Conservation (phyloP, 2,329 filamentous ascomycete species). For the Leptographium galeiforme region DNA sequence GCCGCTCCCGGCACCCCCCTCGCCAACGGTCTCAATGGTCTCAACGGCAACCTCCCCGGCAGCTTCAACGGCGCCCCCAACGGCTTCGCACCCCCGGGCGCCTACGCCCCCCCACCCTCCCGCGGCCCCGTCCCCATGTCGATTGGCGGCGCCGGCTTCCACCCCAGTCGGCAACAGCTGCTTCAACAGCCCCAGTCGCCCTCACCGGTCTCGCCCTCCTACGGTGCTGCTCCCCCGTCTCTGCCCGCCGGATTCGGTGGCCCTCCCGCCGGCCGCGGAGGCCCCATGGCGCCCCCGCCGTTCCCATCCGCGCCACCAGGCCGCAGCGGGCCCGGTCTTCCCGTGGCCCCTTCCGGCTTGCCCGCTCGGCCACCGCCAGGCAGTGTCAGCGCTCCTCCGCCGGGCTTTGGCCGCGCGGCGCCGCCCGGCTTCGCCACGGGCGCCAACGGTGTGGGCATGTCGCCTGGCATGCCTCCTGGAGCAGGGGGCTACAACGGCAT, state of each 20-base stretch:
- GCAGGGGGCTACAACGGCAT: conserved; percentile 7
- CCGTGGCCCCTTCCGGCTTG: conserved; percentile 35
- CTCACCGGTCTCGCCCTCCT: neutral
- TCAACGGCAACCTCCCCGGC: conserved; percentile 7
- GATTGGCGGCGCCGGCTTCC: neutral
- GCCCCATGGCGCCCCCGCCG: conserved; percentile 15
- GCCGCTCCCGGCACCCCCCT: conserved; percentile 7
- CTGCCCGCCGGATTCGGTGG: conserved; percentile 24
- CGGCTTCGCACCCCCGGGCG: neutral
- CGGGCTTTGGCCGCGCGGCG: conserved; percentile 18
- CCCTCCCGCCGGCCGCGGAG: conserved; percentile 1
- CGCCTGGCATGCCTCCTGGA: conserved; percentile 9
- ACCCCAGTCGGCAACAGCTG: neutral
- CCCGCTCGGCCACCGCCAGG: conserved; percentile 35
- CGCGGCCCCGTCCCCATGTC: neutral
- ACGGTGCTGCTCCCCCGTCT: conserved; percentile 14
- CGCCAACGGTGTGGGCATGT: conserved; percentile 19
- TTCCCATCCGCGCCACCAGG: conserved; percentile 5
- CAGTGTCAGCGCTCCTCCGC: conserved; percentile 24
- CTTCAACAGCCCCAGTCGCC: conserved; percentile 12
- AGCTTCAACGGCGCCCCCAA: neutral
- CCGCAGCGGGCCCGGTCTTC: conserved; percentile 22
- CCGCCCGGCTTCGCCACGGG: conserved; percentile 25
- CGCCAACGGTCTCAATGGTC: conserved; percentile 8
- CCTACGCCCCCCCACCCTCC: neutral